A percentile compares a stretch with the other conserved stretches of the same genome.
phyloP scores from a whole-genome alignment of 2,329 filamentous ascomycete species.

The Coniochaeta sp. region DNA sequence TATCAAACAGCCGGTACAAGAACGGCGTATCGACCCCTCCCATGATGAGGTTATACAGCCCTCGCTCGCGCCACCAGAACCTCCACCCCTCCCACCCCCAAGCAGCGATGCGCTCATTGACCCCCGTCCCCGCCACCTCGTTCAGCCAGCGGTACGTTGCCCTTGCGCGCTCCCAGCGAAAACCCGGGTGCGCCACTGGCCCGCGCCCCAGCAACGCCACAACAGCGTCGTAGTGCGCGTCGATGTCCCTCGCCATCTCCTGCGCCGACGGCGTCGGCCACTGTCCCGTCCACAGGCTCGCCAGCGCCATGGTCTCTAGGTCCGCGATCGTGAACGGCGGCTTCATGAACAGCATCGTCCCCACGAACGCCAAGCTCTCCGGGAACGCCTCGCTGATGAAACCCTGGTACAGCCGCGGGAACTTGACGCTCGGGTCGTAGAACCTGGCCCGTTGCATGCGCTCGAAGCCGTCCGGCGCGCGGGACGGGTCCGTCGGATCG shows the following conservation, averaged over 20 bases:
- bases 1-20: constrained; percentile 32
- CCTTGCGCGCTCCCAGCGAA: constrained; percentile 28
- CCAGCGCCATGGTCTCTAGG: constrained; percentile 21
- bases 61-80: constrained; percentile 30
- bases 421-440: constrained; percentile 13
- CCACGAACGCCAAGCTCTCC: constrained; percentile 22
- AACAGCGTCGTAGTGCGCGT: constrained; percentile 17
- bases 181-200: constrained; percentile 17
- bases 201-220: constrained; percentile 14
- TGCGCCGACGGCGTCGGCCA: constrained; percentile 12
- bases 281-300: constrained; percentile 18
- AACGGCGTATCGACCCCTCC: constrained; percentile 30
- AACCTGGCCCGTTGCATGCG: constrained; percentile 2
- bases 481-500: constrained; percentile 20
- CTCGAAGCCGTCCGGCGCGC: constrained; percentile 9
- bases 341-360: constrained; percentile 16
- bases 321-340: constrained; percentile 21
- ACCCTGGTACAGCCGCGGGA: constrained; percentile 21
- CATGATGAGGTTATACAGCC: constrained; percentile 28
- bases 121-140: constrained; percentile 30
- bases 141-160: constrained; percentile 25
- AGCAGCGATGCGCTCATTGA: constrained; percentile 26
- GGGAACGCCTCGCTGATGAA: constrained; percentile 24
- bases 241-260: constrained; percentile 19
- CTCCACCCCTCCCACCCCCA: constrained; percentile 29